These are phyloP conservation scores for Malus hybrid DNA, from an alignment of 331 rosid species.

Conservation along the genomic window DNA sequence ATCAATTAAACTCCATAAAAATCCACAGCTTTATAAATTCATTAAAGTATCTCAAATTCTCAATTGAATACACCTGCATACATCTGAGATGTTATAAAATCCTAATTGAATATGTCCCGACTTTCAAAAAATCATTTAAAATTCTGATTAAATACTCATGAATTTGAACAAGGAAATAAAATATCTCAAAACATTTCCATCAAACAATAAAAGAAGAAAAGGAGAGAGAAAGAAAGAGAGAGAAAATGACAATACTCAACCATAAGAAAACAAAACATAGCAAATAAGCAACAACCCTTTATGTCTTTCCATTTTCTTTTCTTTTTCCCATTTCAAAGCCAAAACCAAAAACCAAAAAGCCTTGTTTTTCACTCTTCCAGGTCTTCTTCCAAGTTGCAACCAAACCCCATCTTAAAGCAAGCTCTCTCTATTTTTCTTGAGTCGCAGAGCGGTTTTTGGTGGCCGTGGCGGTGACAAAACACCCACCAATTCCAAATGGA, in stretches of 20 bases:
- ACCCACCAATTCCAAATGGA: slow-evolving; percentile 46
- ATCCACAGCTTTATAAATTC: too few species aligned
- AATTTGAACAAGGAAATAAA: too few species aligned
- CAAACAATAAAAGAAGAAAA: too few species aligned
- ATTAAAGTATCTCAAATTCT: too few species aligned
- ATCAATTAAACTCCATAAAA: too few species aligned
- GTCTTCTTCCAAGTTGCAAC: background rate
- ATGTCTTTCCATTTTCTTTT: background rate
- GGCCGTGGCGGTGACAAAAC: background rate
- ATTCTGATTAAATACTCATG: too few species aligned
- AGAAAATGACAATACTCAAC: slow-evolving; percentile 16
- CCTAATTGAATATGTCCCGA: too few species aligned
- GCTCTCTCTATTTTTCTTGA: background rate
- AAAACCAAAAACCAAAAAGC: slow-evolving; percentile 10
- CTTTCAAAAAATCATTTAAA: too few species aligned
- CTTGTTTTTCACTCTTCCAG: slow-evolving; percentile 56
- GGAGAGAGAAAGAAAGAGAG: too few species aligned
- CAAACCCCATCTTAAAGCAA: slow-evolving; percentile 14
- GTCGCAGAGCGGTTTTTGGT: background rate
- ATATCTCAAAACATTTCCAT: too few species aligned
- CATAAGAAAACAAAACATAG: slow-evolving; percentile 37
- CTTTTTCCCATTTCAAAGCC: background rate
- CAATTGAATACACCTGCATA: too few species aligned
- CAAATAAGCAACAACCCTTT: slow-evolving; percentile 26
- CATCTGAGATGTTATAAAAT: too few species aligned